Evolutionary conservation across 345 rosid genomes (phyloP), one percentile per base, ranked within the genome.

Genomic region (Populus deltoides): DNA sequence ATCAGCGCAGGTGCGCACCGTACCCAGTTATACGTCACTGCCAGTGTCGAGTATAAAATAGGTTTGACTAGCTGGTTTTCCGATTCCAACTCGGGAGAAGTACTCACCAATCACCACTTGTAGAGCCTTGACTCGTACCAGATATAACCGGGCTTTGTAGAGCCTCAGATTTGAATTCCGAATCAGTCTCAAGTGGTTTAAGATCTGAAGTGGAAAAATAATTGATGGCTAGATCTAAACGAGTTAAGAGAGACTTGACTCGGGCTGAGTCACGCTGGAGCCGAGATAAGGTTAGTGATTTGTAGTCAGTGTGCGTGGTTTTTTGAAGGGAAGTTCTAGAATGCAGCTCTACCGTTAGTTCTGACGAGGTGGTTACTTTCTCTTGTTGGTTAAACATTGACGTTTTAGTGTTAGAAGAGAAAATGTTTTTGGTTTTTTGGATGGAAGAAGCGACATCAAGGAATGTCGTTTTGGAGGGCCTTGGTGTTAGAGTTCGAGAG

Each of bases 101-200:
- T 93, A 94, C 92, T 93, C 99, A 29, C 99, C 99, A 94, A 92
- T 93, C 99, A 29, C 99, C 99, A 49, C 98, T 94, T 71, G 36
- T 33, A 33, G 36, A 33, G 36, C 99, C 99, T 72, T 90, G 97
- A 75, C 90, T 90, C 11, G 91, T 76, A 4, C 98, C 97, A 0
- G 99, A 94, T 16, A 91, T 83, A 68, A 94, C 35, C 18, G 97
- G 97, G 47, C 89, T 81, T 59, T 84, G 79, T 1, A 90, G 25
- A 45, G 80, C 86, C 80, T 89, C 87, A 0, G 84, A 81, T 27
- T 67, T 80, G 68, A 84, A 74, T 39, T 73, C 83, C 18, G 13
- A 20, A 16, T 73, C 78, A 4, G 12, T 69, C 29, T 78, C 79
- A 10, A 86, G 62, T 6, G 92, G 90, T n/a, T 89, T 74, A 75